These are phyloP conservation scores for Naematelia encephala DNA, from an alignment of 768 basidiomycete species.

Conservation along the genomic window DNA sequence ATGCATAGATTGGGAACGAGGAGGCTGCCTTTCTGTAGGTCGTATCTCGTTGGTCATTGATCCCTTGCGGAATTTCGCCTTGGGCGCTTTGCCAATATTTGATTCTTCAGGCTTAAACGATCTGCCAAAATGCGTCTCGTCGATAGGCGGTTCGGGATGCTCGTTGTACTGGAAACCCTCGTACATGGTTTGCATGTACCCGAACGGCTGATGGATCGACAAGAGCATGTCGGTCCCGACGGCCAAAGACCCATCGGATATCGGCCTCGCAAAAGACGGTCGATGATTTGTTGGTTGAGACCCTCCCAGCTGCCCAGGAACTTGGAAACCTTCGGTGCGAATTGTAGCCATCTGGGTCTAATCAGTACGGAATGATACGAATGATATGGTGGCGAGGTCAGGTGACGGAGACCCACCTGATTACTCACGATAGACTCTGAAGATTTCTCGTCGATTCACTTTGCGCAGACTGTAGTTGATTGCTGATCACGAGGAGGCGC, in stretches of 20 bases:
- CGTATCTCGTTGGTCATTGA: constrained; percentile 32
- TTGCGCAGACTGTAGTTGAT: neutral
- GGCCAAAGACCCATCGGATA: constrained; percentile 38
- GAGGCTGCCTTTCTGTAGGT: constrained; percentile 18
- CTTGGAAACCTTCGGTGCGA: neutral
- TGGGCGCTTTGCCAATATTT: constrained; percentile 24
- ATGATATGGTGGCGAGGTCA: neutral
- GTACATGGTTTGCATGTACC: constrained; percentile 25
- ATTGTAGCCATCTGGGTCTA: neutral
- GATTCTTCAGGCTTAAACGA: neutral
- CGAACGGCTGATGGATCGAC: constrained; percentile 15
- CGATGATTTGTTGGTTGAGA: constrained; percentile 3
- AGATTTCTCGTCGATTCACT: neutral
- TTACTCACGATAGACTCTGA: neutral
- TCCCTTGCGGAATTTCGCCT: constrained; percentile 11
- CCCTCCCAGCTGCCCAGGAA: neutral
- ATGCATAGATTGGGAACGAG: constrained; percentile 3
- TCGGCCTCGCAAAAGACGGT: constrained; percentile 28
- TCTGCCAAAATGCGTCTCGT: constrained; percentile 6
- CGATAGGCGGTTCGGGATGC: constrained; percentile 24
- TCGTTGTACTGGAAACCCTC: constrained; percentile 24
- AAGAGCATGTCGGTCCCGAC: constrained; percentile 31
- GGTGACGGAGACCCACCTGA: neutral
- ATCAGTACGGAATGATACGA: neutral
- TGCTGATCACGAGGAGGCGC: too few relatives aligned